phyloP scores from a whole-genome alignment of 2,329 filamentous ascomycete genomes.

The Rhinocladiella mackenziei region DNA sequence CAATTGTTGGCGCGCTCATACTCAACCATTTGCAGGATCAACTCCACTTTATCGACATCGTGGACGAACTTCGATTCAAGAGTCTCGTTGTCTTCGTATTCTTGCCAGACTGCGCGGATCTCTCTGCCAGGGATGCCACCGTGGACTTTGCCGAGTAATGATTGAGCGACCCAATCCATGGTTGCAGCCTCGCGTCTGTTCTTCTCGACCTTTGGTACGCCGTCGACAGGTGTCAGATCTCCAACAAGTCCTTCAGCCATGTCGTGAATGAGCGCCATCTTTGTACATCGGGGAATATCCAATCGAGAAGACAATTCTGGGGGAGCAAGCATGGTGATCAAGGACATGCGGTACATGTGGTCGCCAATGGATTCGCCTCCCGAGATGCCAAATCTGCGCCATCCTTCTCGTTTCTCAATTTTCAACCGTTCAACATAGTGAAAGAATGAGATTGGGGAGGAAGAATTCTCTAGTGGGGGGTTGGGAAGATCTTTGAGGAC shows the following conservation, averaged over 20 bases:
- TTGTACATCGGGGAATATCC: constrained; percentile 78
- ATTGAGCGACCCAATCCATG: constrained; percentile 82
- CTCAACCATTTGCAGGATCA: constrained; percentile 91
- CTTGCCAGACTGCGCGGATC: constrained; percentile 79
- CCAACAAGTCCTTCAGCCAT: constrained; percentile 95
- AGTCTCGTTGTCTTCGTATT: constrained; percentile 87
- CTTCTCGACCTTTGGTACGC: constrained; percentile 82
- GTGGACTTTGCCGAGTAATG: constrained; percentile 68
- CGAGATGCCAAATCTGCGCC: constrained; percentile 78
- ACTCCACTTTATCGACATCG: constrained; percentile 95
- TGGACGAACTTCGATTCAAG: constrained; percentile 86
- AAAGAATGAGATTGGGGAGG: constrained; percentile 84
- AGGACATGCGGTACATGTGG: constrained; percentile 99
- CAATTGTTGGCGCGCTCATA: constrained; percentile 73
- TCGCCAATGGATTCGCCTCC: constrained; percentile 85
- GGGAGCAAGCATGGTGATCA: constrained; percentile 90
- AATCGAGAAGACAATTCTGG: constrained; percentile 65
- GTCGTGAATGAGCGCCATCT: constrained; percentile 95
- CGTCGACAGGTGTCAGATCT: constrained; percentile 92
- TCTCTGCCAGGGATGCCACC: constrained; percentile 66
- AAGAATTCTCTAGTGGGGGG: constrained; percentile 56
- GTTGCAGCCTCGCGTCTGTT: constrained; percentile 77
- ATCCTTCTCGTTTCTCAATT: constrained; percentile 93
- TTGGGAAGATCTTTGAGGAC: constrained; percentile 64
- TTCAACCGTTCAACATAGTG: constrained; percentile 91